Base-by-base conservation (phyloP, 495 filamentous ascomycete species). In the Neurospora sublineolata region DNA sequence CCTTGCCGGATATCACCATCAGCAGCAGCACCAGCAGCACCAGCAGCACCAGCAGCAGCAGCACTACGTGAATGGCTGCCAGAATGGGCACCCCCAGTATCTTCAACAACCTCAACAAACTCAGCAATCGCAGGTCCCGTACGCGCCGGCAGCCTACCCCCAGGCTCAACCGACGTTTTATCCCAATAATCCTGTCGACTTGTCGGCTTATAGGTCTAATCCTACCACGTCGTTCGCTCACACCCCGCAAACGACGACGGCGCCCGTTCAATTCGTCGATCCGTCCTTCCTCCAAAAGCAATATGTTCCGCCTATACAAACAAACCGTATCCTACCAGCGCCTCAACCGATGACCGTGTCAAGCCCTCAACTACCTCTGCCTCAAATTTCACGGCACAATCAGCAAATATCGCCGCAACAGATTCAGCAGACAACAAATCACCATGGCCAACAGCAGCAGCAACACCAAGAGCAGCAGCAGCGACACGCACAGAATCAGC, bases 81-180 rank as follows among this genome's bases (percentile, higher is more conserved):
- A 71, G 68, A 74, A 73, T 68, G 74, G 73, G 12, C 72, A 68
- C 7, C 75, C 71, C 44, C 41, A 33, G 36, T 72, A 77, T 39
- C 72, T 52, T 27, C 70, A 60, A 23, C 70, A 68, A 23, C 60
- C 40, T 36, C 69, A 33, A 23, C 30, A 20, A 36, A 52, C 71
- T 73, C 72, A 74, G n/a, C 76, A 79, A 72, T 76, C 72, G 68
- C 77, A 79, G 71, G 78, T 67, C 41, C 77, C 46, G 30, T 77
- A 80, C 44, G 75, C 77, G 37, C 77, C 77, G 27, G 18, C 52
- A 33, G 27, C 52, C 3, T 64, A 64, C 33, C 12, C 27, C 52
- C 52, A 33, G 52, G 7, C 23, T 33, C 52, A 64, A 33, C 52
- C 52, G 52, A 33, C 27, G 14, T 33, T 64, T 18, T 16, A 33